These are phyloP conservation scores for Neurospora pannonica DNA, from an alignment of 495 filamentous ascomycete species.

Conservation along the genomic window DNA sequence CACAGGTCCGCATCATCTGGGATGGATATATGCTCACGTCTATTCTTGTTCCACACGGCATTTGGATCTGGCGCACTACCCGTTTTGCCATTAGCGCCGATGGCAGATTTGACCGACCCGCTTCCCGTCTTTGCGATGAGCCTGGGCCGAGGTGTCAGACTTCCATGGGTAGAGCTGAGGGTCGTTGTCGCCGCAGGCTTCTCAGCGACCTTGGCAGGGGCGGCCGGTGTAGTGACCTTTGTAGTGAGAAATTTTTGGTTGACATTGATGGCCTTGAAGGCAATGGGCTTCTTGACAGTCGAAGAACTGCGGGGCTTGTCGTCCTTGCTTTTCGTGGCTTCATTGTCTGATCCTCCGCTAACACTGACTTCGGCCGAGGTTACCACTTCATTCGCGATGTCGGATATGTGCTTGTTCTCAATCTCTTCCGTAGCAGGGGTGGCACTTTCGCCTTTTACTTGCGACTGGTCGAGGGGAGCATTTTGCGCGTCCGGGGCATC, in stretches of 20 bases:
- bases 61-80: slow-evolving; percentile 48
- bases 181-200: slow-evolving; percentile 24
- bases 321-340: slow-evolving; percentile 44
- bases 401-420: slow-evolving; percentile 42
- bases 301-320: slow-evolving; percentile 58
- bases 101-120: slow-evolving; percentile 40
- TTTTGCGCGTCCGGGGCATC: slow-evolving; percentile 29
- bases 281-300: slow-evolving; percentile 65
- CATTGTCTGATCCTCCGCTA: slow-evolving; percentile 63
- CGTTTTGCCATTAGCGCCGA: slow-evolving; percentile 48
- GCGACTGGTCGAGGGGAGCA: slow-evolving; percentile 29
- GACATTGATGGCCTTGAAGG: slow-evolving; percentile 92
- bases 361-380: slow-evolving; percentile 47
- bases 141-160: slow-evolving; percentile 40
- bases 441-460: slow-evolving; percentile 34
- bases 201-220: slow-evolving; percentile 42
- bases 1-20: background rate
- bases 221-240: slow-evolving; percentile 32
- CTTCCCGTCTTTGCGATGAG: slow-evolving; percentile 46
- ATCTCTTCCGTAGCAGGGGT: slow-evolving; percentile 27
- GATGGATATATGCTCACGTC: slow-evolving; percentile 46
- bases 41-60: slow-evolving; percentile 96
- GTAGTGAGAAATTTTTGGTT: slow-evolving; percentile 75
- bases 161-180: slow-evolving; percentile 24
- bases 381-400: slow-evolving; percentile 39